These are phyloP conservation scores for Geosmithia flava DNA, from an alignment of 2,329 filamentous ascomycete species.

Conservation along the genomic window DNA sequence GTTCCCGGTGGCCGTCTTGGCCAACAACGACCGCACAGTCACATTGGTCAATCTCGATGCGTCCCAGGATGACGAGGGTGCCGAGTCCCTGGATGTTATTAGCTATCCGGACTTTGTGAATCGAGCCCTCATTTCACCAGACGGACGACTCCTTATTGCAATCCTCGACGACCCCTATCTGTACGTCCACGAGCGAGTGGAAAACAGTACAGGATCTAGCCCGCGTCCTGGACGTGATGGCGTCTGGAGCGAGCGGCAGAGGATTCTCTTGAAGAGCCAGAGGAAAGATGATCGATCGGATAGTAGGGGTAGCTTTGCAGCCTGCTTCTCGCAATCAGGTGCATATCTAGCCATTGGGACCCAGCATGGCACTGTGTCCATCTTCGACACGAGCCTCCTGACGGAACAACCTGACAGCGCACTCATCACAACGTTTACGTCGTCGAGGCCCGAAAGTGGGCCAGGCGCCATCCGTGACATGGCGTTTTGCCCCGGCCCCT, in stretches of 20 bases:
- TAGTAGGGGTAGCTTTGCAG: constrained; percentile 61
- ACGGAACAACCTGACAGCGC: constrained; percentile 36
- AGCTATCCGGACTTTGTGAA: constrained; percentile 80
- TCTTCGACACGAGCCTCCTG: constrained; percentile 50
- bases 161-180: constrained; percentile 80
- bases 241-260: constrained; percentile 38
- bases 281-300: constrained; percentile 38
- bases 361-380: constrained; percentile 67
- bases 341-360: constrained; percentile 64
- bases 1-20: constrained; percentile 54
- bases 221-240: constrained; percentile 12
- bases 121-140: constrained; percentile 83
- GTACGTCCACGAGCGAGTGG: constrained; percentile 60
- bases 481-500: constrained; percentile 81
- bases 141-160: constrained; percentile 67
- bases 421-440: constrained; percentile 64
- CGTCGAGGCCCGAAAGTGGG: constrained; percentile 58
- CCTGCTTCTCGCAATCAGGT: constrained; percentile 63
- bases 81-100: constrained; percentile 55
- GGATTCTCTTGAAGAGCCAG: constrained; percentile 46
- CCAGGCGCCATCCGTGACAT: constrained; percentile 80
- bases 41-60: constrained; percentile 67
- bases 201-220: neutral
- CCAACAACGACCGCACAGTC: constrained; percentile 88
- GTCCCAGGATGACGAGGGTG: constrained; percentile 28